A percentile compares a stretch with the other conserved stretches of the same genome.
Evolutionary conservation across 495 filamentous ascomycete species (phyloP).

Genomic region (Bryoglossum gracile): DNA sequence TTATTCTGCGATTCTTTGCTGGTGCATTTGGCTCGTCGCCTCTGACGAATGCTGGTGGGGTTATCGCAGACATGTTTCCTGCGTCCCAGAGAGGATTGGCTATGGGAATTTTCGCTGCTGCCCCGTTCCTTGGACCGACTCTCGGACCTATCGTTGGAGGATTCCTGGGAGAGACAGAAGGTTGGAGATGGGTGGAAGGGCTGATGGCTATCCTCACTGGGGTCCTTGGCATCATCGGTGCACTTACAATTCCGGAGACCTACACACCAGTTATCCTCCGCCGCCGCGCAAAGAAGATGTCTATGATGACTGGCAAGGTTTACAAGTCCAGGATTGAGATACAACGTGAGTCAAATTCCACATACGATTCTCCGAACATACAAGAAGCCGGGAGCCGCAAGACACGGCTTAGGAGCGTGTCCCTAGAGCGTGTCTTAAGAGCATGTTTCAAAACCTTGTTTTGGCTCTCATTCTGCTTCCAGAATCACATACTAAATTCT

Average conservation of each 20-base stretch:
- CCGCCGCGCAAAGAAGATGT: slow-evolving; percentile 59
- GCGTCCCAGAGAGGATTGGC: slow-evolving; percentile 61
- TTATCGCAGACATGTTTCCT: slow-evolving; percentile 71
- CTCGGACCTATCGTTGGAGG: slow-evolving; percentile 32
- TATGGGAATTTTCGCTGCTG: slow-evolving; percentile 57
- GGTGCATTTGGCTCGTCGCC: slow-evolving; percentile 75
- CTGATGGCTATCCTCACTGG: slow-evolving; percentile 67
- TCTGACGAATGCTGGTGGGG: slow-evolving; percentile 66
- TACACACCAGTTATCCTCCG: slow-evolving; percentile 69
- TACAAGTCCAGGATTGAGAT: slow-evolving; percentile 47
- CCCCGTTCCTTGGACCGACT: slow-evolving; percentile 63
- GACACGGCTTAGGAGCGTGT: no score
- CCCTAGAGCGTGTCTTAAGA: no score
- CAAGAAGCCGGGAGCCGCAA: no score
- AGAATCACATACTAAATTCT: no score
- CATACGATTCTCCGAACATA: no score
- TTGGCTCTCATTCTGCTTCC: no score
- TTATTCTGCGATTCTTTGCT: slow-evolving; percentile 73
- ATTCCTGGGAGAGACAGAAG: slow-evolving; percentile 45
- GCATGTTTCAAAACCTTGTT: no score
- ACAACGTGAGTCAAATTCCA: no score
- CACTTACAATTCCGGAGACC: slow-evolving; percentile 77
- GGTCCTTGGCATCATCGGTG: slow-evolving; percentile 52
- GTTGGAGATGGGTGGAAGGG: slow-evolving; percentile 47
- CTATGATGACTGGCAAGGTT: slow-evolving; percentile 61